A percentile compares a stretch with the other conserved stretches of the same genome.
Conservation (phyloP, 163 green algal species). For the Scenedesmus sp. region DNA sequence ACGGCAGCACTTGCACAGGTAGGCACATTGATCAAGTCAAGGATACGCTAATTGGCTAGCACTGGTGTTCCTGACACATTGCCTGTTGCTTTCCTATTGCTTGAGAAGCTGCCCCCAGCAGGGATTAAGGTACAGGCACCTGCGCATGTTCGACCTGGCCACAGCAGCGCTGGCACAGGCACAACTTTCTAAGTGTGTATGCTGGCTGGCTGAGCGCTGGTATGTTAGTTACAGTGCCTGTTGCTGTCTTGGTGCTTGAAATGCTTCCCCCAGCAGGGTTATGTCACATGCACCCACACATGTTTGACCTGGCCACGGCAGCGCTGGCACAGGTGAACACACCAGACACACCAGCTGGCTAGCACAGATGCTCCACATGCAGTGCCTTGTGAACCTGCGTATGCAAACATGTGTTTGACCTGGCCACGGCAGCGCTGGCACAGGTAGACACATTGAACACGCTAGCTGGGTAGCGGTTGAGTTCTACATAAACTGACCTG, state of each 20-base stretch:
- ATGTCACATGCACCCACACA: conserved; percentile 83
- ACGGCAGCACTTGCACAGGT: conserved; percentile 64
- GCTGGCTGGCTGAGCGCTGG: no score
- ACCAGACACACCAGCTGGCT: neutral
- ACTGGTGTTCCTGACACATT: neutral
- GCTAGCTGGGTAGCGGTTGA: no score
- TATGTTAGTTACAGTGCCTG: neutral
- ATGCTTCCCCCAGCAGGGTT: neutral
- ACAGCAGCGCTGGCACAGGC: conserved; percentile 62
- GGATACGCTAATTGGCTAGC: neutral
- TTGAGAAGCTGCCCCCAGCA: neutral
- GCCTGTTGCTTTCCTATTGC: neutral
- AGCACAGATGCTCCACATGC: neutral
- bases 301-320: conserved; percentile 87
- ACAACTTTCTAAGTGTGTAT: neutral
- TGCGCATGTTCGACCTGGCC: conserved; percentile 92
- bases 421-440: conserved; percentile 74
- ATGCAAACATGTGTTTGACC: conserved; percentile 77
- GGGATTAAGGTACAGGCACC: conserved; percentile 68
- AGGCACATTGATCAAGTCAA: neutral
- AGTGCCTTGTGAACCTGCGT: conserved; percentile 78
- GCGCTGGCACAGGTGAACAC: conserved; percentile 56
- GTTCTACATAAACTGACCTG: neutral
- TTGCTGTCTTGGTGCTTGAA: neutral
- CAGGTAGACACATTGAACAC: neutral